Conservation (phyloP, 345 rosid species). For the Brassica napus region DNA sequence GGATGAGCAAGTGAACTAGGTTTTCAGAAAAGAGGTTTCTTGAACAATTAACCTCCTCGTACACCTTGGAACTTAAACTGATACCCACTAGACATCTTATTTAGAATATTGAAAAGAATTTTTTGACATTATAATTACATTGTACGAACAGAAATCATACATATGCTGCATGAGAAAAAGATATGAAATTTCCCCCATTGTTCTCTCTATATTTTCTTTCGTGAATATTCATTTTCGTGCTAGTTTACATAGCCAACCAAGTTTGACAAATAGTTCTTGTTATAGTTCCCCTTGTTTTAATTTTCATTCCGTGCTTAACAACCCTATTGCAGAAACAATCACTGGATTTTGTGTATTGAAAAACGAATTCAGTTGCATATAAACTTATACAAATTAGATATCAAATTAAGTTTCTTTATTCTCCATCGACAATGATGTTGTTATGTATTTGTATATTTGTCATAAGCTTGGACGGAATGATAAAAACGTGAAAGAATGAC, state of each 20-base stretch:
- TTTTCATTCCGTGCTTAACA: neutral
- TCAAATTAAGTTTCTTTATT: neutral
- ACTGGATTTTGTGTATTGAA: neutral
- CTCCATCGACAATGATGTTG: neutral
- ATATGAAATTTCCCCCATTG: neutral
- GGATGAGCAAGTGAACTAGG: slow-evolving; percentile 40
- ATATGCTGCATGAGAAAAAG: neutral
- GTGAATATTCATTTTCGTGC: neutral
- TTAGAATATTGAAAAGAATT: neutral
- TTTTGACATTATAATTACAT: neutral
- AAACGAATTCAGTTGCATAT: neutral
- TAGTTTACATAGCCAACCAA: neutral
- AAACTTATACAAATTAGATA: neutral
- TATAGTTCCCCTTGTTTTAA: neutral
- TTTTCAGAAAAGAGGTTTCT: slow-evolving; percentile 24
- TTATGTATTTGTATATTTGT: neutral
- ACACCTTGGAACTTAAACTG: slow-evolving; percentile 34
- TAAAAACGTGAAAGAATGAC: too few species aligned
- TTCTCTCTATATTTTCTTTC: neutral
- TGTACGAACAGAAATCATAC: neutral
- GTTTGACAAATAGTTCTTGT: neutral
- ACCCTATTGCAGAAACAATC: too few species aligned
- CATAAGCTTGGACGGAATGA: too few species aligned
- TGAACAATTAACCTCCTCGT: slow-evolving; percentile 32
- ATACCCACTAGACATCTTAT: slow-evolving; percentile 16